These are phyloP conservation scores for Fusarium humuli DNA, from an alignment of 2,329 filamentous ascomycete species.

Conservation along the genomic window DNA sequence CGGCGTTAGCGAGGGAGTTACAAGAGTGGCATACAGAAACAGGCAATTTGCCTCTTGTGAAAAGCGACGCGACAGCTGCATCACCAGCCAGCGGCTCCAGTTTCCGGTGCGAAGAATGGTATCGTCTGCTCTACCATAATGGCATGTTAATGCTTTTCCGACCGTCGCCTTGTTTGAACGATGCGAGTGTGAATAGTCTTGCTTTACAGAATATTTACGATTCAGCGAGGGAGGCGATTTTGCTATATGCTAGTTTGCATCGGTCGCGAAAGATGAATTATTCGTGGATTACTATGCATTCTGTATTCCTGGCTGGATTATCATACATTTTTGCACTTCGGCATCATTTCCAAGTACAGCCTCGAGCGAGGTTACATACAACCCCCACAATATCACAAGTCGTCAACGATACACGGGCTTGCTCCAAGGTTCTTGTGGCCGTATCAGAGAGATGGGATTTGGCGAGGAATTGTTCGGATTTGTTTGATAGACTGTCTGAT, in stretches of 20 bases:
- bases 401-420: conserved; percentile 56
- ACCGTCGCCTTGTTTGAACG: conserved; percentile 52
- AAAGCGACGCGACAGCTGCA: conserved; percentile 35
- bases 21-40: conserved; percentile 49
- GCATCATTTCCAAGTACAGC: conserved; percentile 53
- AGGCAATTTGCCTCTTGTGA: conserved; percentile 44
- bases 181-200: conserved; percentile 42
- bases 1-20: conserved; percentile 47
- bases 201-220: conserved; percentile 54
- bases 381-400: conserved; percentile 57
- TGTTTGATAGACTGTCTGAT: conserved; percentile 58
- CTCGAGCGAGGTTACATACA: conserved; percentile 36
- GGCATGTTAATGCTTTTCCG: conserved; percentile 57
- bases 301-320: conserved; percentile 60
- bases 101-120: conserved; percentile 57
- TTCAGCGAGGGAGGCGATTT: conserved; percentile 55
- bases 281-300: conserved; percentile 62
- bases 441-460: conserved; percentile 58
- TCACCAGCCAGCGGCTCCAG: conserved; percentile 50
- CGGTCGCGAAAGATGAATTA: conserved; percentile 60
- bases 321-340: conserved; percentile 58
- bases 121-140: conserved; percentile 57
- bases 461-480: conserved; percentile 55
- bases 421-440: conserved; percentile 59
- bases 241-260: conserved; percentile 58